Evolutionary conservation across 1,139 yeast genomes (phyloP), one percentile per base, ranked within the genome.

Genomic region (Eremothecium gossypii): DNA sequence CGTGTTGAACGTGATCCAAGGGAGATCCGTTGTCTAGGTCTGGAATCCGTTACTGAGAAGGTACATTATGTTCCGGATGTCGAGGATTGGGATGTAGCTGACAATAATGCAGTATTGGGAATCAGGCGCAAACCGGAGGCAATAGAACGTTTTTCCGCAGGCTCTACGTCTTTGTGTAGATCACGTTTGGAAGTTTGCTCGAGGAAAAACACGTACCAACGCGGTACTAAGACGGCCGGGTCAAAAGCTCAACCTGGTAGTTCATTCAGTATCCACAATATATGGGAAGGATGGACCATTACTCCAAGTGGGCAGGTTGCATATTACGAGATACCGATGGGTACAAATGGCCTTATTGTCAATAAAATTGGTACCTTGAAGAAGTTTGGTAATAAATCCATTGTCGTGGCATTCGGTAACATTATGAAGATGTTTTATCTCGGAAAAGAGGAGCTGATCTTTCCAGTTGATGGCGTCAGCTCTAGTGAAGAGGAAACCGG

Each of bases 1-100:
- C 76, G 95, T 63, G 94, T 83, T 31, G 95, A 86, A 63, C 80
- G 96, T 72, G 95, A 86, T 63, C 86, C 91, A 1, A 72, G 95
- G 55, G 96, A 86, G 65, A 83, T 85, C 35, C 74, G 95, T 66
- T 86, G 96, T 64, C 69, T 82, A 35, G 95, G 95, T 33, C 83
- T 85, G 55, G 84, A 78, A 47, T 77, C 83, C 0, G 86, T 79
- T 2, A 69, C 73, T 14, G 95, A 85, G 54, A 76, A 76, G 43
- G 83, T 77, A 49, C 76, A 77, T 59, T 80, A 85, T 79, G 33
- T 76, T 42, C 70, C 73, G 34, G 65, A 74, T 45, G 77, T 83
- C 8, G 84, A 79, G 52, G 77, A 79, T 14, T 85, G 95, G 95
- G 80, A 81, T 52, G 65, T 77, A 7, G 83, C 89, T 0, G 93